Evolutionary conservation across 2,329 filamentous ascomycete species (phyloP).

Genomic region (Epichloe baconii): DNA sequence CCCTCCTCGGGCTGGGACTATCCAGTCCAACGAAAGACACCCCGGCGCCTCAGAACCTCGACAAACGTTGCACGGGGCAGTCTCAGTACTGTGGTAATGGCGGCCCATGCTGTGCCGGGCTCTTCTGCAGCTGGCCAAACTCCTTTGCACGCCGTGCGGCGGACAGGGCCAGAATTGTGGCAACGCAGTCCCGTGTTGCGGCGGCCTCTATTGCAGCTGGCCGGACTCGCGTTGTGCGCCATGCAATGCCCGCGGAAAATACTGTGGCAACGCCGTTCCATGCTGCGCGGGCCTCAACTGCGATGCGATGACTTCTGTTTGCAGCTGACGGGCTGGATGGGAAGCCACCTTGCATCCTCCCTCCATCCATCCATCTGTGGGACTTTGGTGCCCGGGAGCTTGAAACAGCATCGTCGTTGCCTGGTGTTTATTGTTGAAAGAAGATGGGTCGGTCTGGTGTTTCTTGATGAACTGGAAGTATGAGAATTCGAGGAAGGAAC

Average conservation of each 20-base stretch:
- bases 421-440: too few relatives aligned
- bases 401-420: too few relatives aligned
- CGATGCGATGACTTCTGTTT: neutral
- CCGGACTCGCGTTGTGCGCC: neutral
- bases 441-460: too few relatives aligned
- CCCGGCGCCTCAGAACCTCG: neutral
- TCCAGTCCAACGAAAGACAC: neutral
- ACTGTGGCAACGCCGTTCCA: slow-evolving; percentile 1
- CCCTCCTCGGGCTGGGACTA: neutral
- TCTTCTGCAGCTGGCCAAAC: slow-evolving; percentile 2
- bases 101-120: neutral
- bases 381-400: too few relatives aligned
- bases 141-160: neutral
- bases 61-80: neutral
- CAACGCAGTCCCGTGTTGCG: slow-evolving; percentile 1
- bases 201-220: neutral
- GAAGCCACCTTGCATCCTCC: too few relatives aligned
- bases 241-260: neutral
- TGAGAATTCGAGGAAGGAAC: too few relatives aligned
- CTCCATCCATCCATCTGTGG: too few relatives aligned
- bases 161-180: neutral
- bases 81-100: slow-evolving; percentile 1
- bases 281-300: neutral
- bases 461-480: too few relatives aligned
- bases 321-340: neutral